These are phyloP conservation scores for Amanita exitialis DNA, from an alignment of 768 basidiomycete genomes.

Conservation along the genomic window DNA sequence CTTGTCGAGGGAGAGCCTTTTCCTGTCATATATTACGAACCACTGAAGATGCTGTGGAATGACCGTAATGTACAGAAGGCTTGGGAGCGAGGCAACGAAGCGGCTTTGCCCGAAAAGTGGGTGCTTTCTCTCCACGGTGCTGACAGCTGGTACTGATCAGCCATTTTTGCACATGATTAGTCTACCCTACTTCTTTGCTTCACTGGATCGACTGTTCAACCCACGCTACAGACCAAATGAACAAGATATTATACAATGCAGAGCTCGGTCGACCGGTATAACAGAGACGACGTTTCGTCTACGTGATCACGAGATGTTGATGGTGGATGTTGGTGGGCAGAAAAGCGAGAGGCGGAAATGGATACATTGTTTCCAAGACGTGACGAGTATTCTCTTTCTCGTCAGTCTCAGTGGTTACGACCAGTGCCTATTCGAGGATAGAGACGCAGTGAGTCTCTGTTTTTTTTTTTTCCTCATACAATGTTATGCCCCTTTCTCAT, in stretches of 20 bases:
- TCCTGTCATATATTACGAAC: slow-evolving; percentile 54
- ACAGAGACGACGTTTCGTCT: slow-evolving; percentile 80
- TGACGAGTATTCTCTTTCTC: slow-evolving; percentile 86
- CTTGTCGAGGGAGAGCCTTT: slow-evolving; percentile 76
- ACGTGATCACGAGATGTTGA: slow-evolving; percentile 74
- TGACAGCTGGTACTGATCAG: neutral
- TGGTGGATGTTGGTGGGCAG: slow-evolving; percentile 93
- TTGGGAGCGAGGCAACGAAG: slow-evolving; percentile 82
- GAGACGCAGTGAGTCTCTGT: slow-evolving; percentile 75
- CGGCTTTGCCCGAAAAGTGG: slow-evolving; percentile 85
- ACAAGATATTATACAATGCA: slow-evolving; percentile 81
- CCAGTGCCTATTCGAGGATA: slow-evolving; percentile 88
- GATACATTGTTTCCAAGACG: slow-evolving; percentile 94
- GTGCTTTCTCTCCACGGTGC: slow-evolving; percentile 12
- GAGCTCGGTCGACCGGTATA: slow-evolving; percentile 86
- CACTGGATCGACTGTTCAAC: slow-evolving; percentile 72
- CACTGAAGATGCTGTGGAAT: slow-evolving; percentile 64
- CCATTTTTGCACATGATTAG: slow-evolving; percentile 23
- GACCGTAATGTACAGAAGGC: slow-evolving; percentile 69
- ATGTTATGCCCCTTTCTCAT: neutral
- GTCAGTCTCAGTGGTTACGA: slow-evolving; percentile 91
- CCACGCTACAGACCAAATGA: slow-evolving; percentile 65
- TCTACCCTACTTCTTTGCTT: slow-evolving; percentile 66
- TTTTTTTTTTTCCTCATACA: neutral
- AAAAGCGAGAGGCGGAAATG: slow-evolving; percentile 90